Evolutionary conservation across 352 stramenopile species (phyloP), one percentile per base, ranked within the genome.

Genomic region (Thalassiosira mediterranea): DNA sequence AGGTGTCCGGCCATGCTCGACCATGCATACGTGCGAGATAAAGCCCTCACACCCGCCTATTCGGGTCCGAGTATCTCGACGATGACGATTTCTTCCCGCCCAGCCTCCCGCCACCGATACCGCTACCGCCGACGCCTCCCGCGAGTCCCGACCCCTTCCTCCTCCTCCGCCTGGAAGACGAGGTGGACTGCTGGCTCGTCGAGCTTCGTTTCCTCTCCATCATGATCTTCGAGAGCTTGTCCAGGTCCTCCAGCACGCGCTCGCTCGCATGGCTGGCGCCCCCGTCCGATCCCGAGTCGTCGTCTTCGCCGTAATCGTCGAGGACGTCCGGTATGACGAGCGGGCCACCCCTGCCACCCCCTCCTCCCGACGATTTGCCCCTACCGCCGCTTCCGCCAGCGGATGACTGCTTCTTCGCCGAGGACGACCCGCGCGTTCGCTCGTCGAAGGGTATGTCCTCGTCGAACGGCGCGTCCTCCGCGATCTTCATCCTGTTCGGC

Each of bases 381-480:
- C n/a, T n/a, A n/a, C n/a, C n/a, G n/a, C n/a, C n/a, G n/a, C n/a
- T n/a, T n/a, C n/a, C n/a, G n/a, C n/a, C n/a, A n/a, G n/a, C n/a
- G n/a, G n/a, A n/a, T n/a, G n/a, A n/a, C n/a, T 44, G 37, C 37
- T 44, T 15, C 37, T 44, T n/a, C n/a, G 37, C 37, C 37, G 37
- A 10, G 37, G 8, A n/a, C 8, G 37, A n/a, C 37, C 37, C n/a
- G n/a, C n/a, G 10, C n/a, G 37, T 15, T n/a, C 8, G n/a, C n/a
- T 44, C 37, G 37, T 44, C 37, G 37, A 44, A 44, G 37, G 37
- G 37, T 44, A n/a, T 44, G 8, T 71, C 66, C 21, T 83, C 74
- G 29, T 81, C 65, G 31, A 75, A 83, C 2, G 74, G 54, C 19
- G 53, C 25, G 2, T 82, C 73, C 53, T 82, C 73, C 13, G 51